Conservation (phyloP, 306 rosid species). For the Oemleria cerasiformis region DNA sequence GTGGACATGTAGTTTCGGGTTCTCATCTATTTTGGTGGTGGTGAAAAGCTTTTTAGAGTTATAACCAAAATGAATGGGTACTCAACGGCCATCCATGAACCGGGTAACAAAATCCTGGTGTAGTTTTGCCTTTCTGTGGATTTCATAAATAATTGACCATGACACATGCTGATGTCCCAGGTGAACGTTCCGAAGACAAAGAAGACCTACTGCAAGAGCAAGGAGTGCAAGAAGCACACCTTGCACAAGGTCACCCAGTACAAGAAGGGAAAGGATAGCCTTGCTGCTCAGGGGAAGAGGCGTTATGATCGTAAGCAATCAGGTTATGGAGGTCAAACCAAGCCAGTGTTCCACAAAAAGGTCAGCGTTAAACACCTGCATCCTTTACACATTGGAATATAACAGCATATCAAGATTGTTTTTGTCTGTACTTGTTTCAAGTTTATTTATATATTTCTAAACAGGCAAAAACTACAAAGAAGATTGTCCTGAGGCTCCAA, state of each 20-base stretch:
- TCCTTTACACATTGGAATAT: no score
- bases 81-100: no score
- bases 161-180: not conserved
- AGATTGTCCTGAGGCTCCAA: constrained; percentile 40
- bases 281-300: constrained; percentile 51
- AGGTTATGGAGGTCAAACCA: constrained; percentile 52
- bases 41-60: no score
- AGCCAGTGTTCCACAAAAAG: constrained; percentile 44
- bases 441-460: not conserved
- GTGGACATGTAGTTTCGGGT: no score
- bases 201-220: constrained; percentile 44
- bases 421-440: not conserved
- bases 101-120: no score
- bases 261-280: constrained; percentile 49
- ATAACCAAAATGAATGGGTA: no score
- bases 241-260: constrained; percentile 54
- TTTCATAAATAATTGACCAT: no score
- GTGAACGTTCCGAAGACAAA: constrained; percentile 45
- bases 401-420: not conserved
- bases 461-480: constrained; percentile 40
- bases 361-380: not conserved
- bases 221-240: constrained; percentile 52
- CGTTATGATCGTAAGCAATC: constrained; percentile 54
- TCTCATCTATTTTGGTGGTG: no score
- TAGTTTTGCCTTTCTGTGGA: no score